Conservation (phyloP, 805 yeast species). For the Candida manassasensis region DNA sequence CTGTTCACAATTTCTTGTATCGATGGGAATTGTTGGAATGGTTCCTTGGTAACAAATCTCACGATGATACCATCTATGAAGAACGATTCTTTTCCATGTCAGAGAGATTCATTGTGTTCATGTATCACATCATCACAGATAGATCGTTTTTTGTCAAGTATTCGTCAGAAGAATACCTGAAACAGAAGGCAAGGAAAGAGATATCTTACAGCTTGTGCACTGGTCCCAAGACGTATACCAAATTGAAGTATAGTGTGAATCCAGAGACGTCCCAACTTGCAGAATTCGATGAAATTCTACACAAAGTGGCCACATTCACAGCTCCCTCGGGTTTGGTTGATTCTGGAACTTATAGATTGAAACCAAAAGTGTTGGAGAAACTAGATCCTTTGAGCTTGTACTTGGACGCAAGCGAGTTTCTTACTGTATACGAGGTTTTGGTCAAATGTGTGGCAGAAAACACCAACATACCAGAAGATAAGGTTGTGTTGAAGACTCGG, state of each 20-base stretch:
- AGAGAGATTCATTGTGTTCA: constrained; percentile 38
- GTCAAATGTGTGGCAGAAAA: constrained; percentile 38
- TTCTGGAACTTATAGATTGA: constrained; percentile 63
- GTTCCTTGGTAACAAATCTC: constrained; percentile 34
- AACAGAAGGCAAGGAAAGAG: constrained; percentile 29
- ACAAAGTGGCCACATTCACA: constrained; percentile 59
- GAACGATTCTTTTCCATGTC: constrained; percentile 44
- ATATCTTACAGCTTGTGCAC: constrained; percentile 49
- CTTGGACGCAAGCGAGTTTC: constrained; percentile 45
- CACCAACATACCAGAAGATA: constrained; percentile 32
- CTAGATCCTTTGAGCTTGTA: constrained; percentile 61
- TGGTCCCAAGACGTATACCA: constrained; percentile 52
- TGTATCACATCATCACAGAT: constrained; percentile 42
- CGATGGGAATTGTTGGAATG: constrained; percentile 57
- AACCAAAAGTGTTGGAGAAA: constrained; percentile 44
- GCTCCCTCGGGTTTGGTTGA: constrained; percentile 58
- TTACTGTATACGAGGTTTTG: constrained; percentile 47
- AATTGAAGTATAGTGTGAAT: constrained; percentile 29
- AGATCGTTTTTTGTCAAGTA: constrained; percentile 22
- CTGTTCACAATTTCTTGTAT: constrained; percentile 37
- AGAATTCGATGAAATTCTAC: constrained; percentile 46
- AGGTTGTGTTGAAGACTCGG: constrained; percentile 48
- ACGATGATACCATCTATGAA: constrained; percentile 40
- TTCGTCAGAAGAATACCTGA: constrained; percentile 22
- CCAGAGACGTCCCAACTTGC: constrained; percentile 28